These are phyloP conservation scores for Candida montana DNA, from an alignment of 805 yeast species.

Conservation along the genomic window DNA sequence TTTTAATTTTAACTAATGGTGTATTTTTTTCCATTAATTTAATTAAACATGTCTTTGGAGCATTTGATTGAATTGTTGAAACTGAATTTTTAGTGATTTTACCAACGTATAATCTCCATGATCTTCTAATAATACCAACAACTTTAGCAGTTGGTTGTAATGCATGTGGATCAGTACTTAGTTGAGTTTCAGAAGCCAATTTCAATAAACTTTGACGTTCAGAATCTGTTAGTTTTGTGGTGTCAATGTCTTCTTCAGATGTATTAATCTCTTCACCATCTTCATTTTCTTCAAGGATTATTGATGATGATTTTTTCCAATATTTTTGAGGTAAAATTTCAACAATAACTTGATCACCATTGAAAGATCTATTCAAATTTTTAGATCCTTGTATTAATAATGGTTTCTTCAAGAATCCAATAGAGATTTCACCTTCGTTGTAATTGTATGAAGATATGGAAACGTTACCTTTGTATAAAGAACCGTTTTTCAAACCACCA, in stretches of 20 bases:
- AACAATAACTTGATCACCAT: constrained; percentile 86
- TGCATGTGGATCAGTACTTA: constrained; percentile 38
- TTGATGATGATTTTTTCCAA: constrained; percentile 84
- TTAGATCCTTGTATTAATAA: constrained; percentile 77
- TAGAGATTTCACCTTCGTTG: constrained; percentile 77
- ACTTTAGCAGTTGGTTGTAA: constrained; percentile 91
- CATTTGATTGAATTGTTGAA: constrained; percentile 50
- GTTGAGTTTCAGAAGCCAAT: constrained; percentile 64
- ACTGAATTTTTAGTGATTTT: constrained; percentile 79
- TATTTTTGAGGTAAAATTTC: constrained; percentile 79
- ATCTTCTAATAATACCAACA: constrained; percentile 82
- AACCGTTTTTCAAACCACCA: constrained; percentile 88
- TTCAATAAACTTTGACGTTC: constrained; percentile 71
- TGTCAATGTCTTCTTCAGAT: constrained; percentile 30
- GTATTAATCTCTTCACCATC: constrained; percentile 40
- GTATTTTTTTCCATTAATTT: constrained; percentile 82
- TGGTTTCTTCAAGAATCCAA: constrained; percentile 73
- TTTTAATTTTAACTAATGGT: constrained; percentile 81
- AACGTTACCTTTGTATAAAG: constrained; percentile 79
- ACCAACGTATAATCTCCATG: constrained; percentile 96
- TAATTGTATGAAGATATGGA: constrained; percentile 81
- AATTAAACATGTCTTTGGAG: constrained; percentile 76
- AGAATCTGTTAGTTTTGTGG: constrained; percentile 43
- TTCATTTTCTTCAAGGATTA: constrained; percentile 53
- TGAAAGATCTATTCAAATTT: constrained; percentile 83